Conservation (phyloP, 2,329 filamentous ascomycete species). For the Fusarium continuum region DNA sequence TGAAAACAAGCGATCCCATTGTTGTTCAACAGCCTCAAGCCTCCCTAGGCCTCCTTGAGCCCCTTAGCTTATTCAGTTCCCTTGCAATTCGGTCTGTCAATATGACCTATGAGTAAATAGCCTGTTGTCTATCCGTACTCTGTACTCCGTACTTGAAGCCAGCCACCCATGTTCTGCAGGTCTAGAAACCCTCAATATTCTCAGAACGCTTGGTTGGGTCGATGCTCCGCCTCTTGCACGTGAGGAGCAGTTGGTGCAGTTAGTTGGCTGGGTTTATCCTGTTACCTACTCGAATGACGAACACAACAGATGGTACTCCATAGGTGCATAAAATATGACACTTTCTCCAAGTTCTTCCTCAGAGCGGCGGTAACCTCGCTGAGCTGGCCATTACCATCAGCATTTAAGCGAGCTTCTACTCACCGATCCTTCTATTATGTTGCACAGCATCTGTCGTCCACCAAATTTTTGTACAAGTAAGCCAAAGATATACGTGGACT, state of each 20-base stretch:
- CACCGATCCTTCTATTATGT: slow-evolving; percentile 6
- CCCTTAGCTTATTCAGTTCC: too few relatives aligned
- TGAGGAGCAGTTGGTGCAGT: slow-evolving; percentile 25
- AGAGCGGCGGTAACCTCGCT: not conserved
- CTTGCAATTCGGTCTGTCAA: too few relatives aligned
- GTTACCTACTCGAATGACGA: slow-evolving; percentile 9
- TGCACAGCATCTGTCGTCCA: slow-evolving; percentile 10
- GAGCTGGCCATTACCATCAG: slow-evolving; percentile 3
- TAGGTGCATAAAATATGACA: slow-evolving; percentile 3
- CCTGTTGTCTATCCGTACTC: too few relatives aligned
- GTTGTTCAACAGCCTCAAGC: not conserved
- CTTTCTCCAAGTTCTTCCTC: not conserved
- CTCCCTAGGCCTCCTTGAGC: not conserved
- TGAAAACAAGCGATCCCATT: slow-evolving; percentile 26
- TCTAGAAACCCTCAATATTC: not conserved
- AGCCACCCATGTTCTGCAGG: too few relatives aligned
- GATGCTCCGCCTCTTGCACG: slow-evolving; percentile 8
- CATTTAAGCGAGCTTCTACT: slow-evolving; percentile 19
- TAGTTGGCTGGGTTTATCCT: slow-evolving; percentile 22
- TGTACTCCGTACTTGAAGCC: too few relatives aligned
- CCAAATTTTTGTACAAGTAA: slow-evolving; percentile 9
- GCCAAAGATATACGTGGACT: slow-evolving; percentile 1
- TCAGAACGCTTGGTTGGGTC: not conserved
- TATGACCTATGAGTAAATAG: too few relatives aligned
- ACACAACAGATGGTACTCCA: not conserved